phyloP scores from a whole-genome alignment of 164 flowering plant genomes.

The Dillenia turbinata region DNA sequence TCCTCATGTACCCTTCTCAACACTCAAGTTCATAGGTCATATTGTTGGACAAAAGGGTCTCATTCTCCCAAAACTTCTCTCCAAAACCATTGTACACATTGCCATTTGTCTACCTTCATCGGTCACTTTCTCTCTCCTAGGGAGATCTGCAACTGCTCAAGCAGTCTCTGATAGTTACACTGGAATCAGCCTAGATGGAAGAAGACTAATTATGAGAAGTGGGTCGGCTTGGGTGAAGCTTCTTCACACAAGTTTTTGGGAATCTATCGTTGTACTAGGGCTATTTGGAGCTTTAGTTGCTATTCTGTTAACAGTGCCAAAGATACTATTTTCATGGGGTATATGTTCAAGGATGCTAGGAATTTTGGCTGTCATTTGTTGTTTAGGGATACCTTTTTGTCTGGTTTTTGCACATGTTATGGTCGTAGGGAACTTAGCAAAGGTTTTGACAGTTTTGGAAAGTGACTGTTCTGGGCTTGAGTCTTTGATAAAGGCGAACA shows the following conservation, averaged over 20 bases:
- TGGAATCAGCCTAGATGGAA: slow-evolving; percentile 22
- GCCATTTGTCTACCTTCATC: slow-evolving; percentile 30
- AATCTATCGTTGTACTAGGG: slow-evolving; percentile 16
- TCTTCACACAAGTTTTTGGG: slow-evolving; percentile 33
- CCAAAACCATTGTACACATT: slow-evolving; percentile 24
- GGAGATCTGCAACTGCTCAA: slow-evolving; percentile 35
- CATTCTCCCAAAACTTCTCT: slow-evolving; percentile 17
- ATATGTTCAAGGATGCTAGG: slow-evolving; percentile 16
- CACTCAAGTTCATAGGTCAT: slow-evolving; percentile 9
- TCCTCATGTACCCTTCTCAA: slow-evolving; percentile 19
- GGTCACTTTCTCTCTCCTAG: slow-evolving; percentile 34
- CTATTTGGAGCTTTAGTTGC: slow-evolving; percentile 21
- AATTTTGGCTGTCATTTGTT: slow-evolving; percentile 20
- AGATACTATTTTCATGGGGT: slow-evolving; percentile 10
- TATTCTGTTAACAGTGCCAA: slow-evolving; percentile 16
- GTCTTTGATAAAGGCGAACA: slow-evolving; percentile 26
- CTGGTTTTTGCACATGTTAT: slow-evolving; percentile 33
- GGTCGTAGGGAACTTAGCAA: slow-evolving; percentile 34
- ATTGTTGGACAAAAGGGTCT: slow-evolving; percentile 16
- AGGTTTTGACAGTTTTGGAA: slow-evolving; percentile 26
- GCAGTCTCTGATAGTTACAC: slow-evolving; percentile 32
- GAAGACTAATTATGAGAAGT: slow-evolving; percentile 25
- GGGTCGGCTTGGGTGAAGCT: slow-evolving; percentile 34
- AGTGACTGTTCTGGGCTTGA: slow-evolving; percentile 26
- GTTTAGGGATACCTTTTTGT: slow-evolving; percentile 25